Evolutionary conservation across 2,329 filamentous ascomycete genomes (phyloP), one percentile per base, ranked within the genome.

Genomic region (Tolypocladium album): DNA sequence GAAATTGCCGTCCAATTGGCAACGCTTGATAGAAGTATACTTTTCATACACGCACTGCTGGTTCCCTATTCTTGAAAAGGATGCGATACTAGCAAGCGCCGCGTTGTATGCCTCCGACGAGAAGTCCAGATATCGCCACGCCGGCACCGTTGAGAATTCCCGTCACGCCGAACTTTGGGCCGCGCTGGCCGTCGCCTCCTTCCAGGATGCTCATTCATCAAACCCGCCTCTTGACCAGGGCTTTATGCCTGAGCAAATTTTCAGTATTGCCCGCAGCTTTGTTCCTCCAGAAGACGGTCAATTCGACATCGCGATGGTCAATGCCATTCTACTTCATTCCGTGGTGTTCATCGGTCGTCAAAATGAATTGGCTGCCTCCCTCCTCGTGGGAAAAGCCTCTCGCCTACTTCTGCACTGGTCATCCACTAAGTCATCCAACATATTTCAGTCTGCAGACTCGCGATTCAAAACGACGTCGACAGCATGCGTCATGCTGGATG

Each of bases 31-130:
- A 45, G 87, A 91, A 64, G 79, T 88, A 5, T 92, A 90, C 69
- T 88, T 90, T 61, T 83, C 87, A 1, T 90, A 89, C 65, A 89
- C 86, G 0, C 87, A 92, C 69, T 85, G 82, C 58, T 92, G 89
- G 89, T 79, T 92, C 34, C 89, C 89, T 0, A 85, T 92, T 34
- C 76, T 88, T 13, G 86, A 90, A 63, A 88, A 86, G 63, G 82
- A 87, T 56, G 79, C 81, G 50, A 75, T 89, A 5, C 74, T 87
- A 57, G 78, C 65, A 60, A 77, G 69, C 61, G 81, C 74, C 0
- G 71, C 76, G 45, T 69, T 70, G 9, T 84, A 82, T 39, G 67
- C 73, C 34, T 55, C 63, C 34, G 72, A 67, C 60, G 78, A 66
- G 56, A 68, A 70, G 50, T 67, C 67, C 3, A 40, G 69, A 11